Evolutionary conservation across 345 rosid genomes (phyloP), one percentile per base, ranked within the genome.

Genomic region (Populus simonii): DNA sequence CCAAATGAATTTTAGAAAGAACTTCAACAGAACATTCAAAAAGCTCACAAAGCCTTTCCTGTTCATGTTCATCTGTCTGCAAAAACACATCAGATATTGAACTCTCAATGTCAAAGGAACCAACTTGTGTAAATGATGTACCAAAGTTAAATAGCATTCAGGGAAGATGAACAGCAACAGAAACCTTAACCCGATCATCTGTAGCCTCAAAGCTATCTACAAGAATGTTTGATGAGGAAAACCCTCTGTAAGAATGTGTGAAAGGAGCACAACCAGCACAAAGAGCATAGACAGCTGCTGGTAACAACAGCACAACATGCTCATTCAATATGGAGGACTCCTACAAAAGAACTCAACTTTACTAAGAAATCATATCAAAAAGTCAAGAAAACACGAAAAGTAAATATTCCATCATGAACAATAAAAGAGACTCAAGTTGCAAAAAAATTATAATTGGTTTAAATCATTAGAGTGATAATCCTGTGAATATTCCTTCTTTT

Each of bases 11-110:
- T 79, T 83, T 86, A 62, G 97, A 82, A 72, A 95, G 90, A 79
- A 91, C 91, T 81, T 93, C 98, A 81, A 86, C 89, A 78, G 88
- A 95, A 83, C 92, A 93, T 80, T 91, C 97, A 80, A 92, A 92
- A 79, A 78, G 73, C 79, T 90, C 89, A 79, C 77, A 81, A 51
- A 66, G 80, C 76, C 83, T 85, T 80, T 74, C 86, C 18, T 47
- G 78, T 51, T 89, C 90, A 77, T 78, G 69, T 73, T 86, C 92
- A 81, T 84, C 88, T 73, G 79, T 70, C 98, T 94, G 81, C 69
- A 83, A 74, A 77, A 70, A 81, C 16, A n/a, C 71, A 38, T 47
- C 73, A 81, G 47, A 79, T 36, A 84, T 74, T 41, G 57, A 38
- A 67, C 77, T 77, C 75, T 74, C 77, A 59, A 15, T 47, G 51